Base-by-base conservation (phyloP, 192 early-diverging fungal species). In the Chytriomyces confervae region DNA sequence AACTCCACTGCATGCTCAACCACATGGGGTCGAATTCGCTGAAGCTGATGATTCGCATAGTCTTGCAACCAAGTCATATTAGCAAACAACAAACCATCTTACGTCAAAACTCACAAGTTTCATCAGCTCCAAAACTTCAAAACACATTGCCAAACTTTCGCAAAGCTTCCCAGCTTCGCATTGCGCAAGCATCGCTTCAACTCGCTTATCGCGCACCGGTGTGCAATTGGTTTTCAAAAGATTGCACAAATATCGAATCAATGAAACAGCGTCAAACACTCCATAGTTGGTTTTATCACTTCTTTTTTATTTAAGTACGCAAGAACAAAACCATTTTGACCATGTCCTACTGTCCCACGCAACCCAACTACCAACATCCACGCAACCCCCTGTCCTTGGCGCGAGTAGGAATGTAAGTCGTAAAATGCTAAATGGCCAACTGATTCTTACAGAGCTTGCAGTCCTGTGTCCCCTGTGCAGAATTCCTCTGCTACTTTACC, bases 51-150 rank as follows among this genome's bases (percentile, higher is more conserved):
- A 74, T 93, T 93, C 23, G 89, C 88, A 71, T 85, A 90, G 50
- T 90, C 89, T 85, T 89, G 50, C 10, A 50, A 11, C 23, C 61
- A 57, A 53, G 20, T 64, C 62, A 64, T 27, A 51, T 24, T 27
- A 60, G 16, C 24, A 60, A 24, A 18, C n/a, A 72, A 44, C n/a
- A 72, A 50, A 10, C 7, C 9, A 23, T 24, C 8, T n/a, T n/a
- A n/a, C n/a, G n/a, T n/a, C n/a, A 18, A 23, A 16, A 50, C 82
- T 53, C 72, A 89, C 88, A 65, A 90, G 79, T 68, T 89, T 89
- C 89, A 90, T 90, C 48, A 89, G 62, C 77, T 96, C 92, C 67
- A 94, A 77, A 72, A 93, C 82, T 49, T 93, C 91, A 81, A 95
- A 95, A 62, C 92, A 93, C 50, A 85, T 82, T 11, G 89, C 84